Percentiles rank a stretch among this genome's conserved stretches.
These are phyloP conservation scores for Gossypium lobatum DNA, from an alignment of 441 rosid genomes.

Conservation along the genomic window DNA sequence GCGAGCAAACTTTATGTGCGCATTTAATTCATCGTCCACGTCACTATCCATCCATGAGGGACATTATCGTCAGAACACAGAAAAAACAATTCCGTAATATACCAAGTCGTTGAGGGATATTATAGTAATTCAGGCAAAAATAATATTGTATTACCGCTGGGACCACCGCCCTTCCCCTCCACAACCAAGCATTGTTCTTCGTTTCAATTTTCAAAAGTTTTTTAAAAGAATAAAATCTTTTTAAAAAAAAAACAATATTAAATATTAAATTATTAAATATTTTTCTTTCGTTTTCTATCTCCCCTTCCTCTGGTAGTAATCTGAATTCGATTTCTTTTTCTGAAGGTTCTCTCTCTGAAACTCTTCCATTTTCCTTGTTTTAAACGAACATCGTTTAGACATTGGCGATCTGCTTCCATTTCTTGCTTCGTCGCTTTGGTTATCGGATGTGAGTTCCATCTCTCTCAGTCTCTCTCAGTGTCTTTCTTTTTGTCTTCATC, in stretches of 20 bases:
- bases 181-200: slow-evolving; percentile 45
- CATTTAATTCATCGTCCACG: background rate
- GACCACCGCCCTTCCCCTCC: slow-evolving; percentile 59
- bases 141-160: slow-evolving; percentile 19
- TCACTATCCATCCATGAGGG: slow-evolving; percentile 10
- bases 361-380: slow-evolving; percentile 11
- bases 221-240: slow-evolving; percentile 6
- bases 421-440: slow-evolving; percentile 17
- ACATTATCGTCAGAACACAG: slow-evolving; percentile 14
- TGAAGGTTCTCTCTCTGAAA: slow-evolving; percentile 17
- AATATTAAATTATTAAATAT: slow-evolving; percentile 1
- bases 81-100: slow-evolving; percentile 2
- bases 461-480: background rate
- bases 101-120: slow-evolving; percentile 12
- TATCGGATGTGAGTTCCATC: slow-evolving; percentile 33
- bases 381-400: slow-evolving; percentile 21
- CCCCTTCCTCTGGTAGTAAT: slow-evolving; percentile 33
- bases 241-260: background rate
- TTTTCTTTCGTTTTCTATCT: slow-evolving; percentile 44
- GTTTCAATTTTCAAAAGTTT: slow-evolving; percentile 14
- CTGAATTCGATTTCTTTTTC: slow-evolving; percentile 24
- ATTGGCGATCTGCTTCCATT: slow-evolving; percentile 23
- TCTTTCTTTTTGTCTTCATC: background rate
- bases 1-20: too few species aligned
- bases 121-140: background rate